A percentile compares a stretch with the other conserved stretches of the same genome.
phyloP scores from a whole-genome alignment of 2,329 filamentous ascomycete genomes.

The Triangularia setosa region DNA sequence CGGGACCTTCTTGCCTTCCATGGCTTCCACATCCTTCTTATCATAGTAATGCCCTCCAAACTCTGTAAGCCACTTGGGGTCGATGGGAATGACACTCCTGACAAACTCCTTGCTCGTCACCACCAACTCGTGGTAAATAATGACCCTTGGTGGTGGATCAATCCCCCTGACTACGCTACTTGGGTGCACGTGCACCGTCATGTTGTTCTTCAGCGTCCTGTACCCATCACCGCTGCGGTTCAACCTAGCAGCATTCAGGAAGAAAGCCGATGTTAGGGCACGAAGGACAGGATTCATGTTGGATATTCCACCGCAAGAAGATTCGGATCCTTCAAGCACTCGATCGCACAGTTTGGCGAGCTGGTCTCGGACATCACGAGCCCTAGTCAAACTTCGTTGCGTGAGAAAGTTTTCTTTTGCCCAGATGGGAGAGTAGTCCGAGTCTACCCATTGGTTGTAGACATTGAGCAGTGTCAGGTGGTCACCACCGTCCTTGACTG shows the following conservation, averaged over 20 bases:
- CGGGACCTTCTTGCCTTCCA: conserved; percentile 69
- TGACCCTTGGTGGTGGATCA: conserved; percentile 73
- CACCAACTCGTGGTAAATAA: conserved; percentile 82
- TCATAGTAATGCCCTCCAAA: conserved; percentile 94
- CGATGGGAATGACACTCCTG: conserved; percentile 79
- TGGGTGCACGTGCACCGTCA: conserved; percentile 88
- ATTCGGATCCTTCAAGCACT: conserved; percentile 71
- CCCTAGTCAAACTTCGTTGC: conserved; percentile 81
- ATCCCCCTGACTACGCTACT: conserved; percentile 74
- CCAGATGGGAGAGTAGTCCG: conserved; percentile 85
- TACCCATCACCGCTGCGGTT: conserved; percentile 84
- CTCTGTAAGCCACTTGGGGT: conserved; percentile 80
- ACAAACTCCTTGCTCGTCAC: conserved; percentile 90
- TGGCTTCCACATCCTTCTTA: conserved; percentile 77
- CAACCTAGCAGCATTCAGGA: conserved; percentile 83
- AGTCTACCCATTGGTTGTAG: conserved; percentile 93
- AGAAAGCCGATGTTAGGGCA: conserved; percentile 86
- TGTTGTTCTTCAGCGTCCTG: conserved; percentile 84
- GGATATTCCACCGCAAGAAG: conserved; percentile 64
- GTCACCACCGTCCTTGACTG: conserved; percentile 85
- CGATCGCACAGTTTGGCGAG: conserved; percentile 88
- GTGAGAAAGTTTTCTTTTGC: conserved; percentile 90
- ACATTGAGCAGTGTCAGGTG: conserved; percentile 85
- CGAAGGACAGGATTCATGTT: conserved; percentile 81
- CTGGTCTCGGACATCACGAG: conserved; percentile 88